phyloP scores from a whole-genome alignment of 1,284 basidiomycete genomes.

The Gastroboletus turbinatus region DNA sequence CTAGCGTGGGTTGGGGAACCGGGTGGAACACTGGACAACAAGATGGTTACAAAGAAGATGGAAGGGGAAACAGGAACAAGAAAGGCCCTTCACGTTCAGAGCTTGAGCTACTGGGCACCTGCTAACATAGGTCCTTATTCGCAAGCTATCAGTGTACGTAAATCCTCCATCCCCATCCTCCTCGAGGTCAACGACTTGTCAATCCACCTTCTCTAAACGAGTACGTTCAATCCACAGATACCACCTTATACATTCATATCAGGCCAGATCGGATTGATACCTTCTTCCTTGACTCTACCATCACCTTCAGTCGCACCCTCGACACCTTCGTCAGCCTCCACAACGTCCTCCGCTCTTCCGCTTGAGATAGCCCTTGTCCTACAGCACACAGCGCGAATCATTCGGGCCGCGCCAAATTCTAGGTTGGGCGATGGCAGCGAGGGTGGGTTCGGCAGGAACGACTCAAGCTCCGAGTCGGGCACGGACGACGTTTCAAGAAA shows the following conservation, averaged over 20 bases:
- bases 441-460: constrained; percentile 26
- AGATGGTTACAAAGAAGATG: constrained; percentile 30
- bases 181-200: constrained; percentile 4
- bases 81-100: constrained; percentile 88
- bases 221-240: constrained; percentile 44
- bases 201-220: constrained; percentile 1
- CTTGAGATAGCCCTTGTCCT: constrained; percentile 72
- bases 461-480: constrained; percentile 3
- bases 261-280: constrained; percentile 92
- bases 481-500: not conserved
- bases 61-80: constrained; percentile 38
- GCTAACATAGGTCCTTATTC: constrained; percentile 99
- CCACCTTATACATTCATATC: constrained; percentile 82
- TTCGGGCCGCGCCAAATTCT: constrained; percentile 41
- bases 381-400: constrained; percentile 80
- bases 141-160: constrained; percentile 80
- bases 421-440: constrained; percentile 25
- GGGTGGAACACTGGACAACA: not conserved
- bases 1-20: constrained; percentile 54
- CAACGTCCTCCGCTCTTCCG: constrained; percentile 41
- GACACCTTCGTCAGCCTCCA: not conserved
- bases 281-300: constrained; percentile 71
- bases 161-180: not conserved
- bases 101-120: constrained; percentile 97
- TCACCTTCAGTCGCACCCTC: constrained; percentile 16